Evolutionary conservation across 2,329 filamentous ascomycete genomes (phyloP).

Genomic region (Pseudocercospora musae): DNA sequence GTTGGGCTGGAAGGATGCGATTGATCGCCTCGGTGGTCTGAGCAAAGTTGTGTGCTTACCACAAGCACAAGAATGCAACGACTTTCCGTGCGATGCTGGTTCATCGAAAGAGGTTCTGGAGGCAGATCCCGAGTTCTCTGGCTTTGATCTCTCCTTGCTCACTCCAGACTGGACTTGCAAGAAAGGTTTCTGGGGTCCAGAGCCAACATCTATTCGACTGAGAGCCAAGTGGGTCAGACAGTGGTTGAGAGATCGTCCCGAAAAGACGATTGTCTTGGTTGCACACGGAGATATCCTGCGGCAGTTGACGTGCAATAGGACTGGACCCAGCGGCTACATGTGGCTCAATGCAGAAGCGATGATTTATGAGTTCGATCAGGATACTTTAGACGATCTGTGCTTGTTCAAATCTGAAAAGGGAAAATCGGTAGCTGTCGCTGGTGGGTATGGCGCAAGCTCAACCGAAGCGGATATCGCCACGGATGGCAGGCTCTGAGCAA

Average conservation of each 20-base stretch:
- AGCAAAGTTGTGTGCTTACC: slow-evolving; percentile 31
- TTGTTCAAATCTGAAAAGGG: slow-evolving; percentile 27
- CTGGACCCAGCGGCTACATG: slow-evolving; percentile 27
- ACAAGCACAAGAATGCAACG: slow-evolving; percentile 35
- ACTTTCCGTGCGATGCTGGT: slow-evolving; percentile 33
- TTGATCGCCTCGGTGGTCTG: slow-evolving; percentile 29
- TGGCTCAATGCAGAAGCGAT: slow-evolving; percentile 35
- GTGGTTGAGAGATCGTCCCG: slow-evolving; percentile 31
- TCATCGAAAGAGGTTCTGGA: slow-evolving; percentile 25
- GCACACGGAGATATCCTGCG: slow-evolving; percentile 35
- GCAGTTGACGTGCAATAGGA: slow-evolving; percentile 25
- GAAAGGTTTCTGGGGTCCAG: slow-evolving; percentile 30
- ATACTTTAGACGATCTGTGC: slow-evolving; percentile 29
- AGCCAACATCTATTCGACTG: slow-evolving; percentile 19
- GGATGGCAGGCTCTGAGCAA: slow-evolving; percentile 16
- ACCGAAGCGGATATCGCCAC: slow-evolving; percentile 28
- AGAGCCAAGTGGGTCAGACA: slow-evolving; percentile 32
- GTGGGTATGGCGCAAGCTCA: slow-evolving; percentile 32
- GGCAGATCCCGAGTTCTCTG: slow-evolving; percentile 28
- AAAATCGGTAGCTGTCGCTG: slow-evolving; percentile 29
- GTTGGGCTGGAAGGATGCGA: slow-evolving; percentile 29
- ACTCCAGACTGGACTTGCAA: slow-evolving; percentile 34
- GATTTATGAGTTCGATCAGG: slow-evolving; percentile 29
- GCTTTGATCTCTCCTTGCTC: slow-evolving; percentile 29
- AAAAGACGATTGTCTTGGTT: slow-evolving; percentile 35